Base-by-base conservation (phyloP, 2,329 filamentous ascomycete species). In the Trichoderma sp. region DNA sequence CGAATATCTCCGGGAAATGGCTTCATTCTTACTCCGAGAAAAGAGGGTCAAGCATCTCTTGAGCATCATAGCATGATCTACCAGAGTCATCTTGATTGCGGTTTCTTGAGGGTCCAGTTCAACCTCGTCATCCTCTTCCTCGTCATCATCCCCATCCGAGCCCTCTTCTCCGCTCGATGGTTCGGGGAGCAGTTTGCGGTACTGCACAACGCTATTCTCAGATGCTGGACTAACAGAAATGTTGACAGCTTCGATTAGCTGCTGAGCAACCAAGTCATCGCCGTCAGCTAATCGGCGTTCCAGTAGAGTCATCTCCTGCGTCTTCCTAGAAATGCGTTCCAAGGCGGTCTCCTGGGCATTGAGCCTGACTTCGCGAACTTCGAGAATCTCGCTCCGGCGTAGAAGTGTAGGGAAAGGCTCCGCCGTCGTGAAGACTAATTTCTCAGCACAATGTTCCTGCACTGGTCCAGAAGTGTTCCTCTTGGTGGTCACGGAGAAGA, bases 351-450 rank as follows among this genome's bases (percentile, higher is more conserved):
- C 92, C 72, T 96, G 85, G 7, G 95, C 90, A 36, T 88, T 88
- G 30, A 98, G 85, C 12, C 86, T 86, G 20, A 94, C 80, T 63
- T 91, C 90, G 20, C 91, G 88, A 1, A 88, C 85, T 7, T 88
- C 85, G 15, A 97, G 83, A 73, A 98, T 92, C 82, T 98, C 95
- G 76, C 93, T 97, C 70, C 95, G 89, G 36, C 94, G 89, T 30
- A 98, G 84, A 63, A 98, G 97, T 1, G 95, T 98, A 1, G 95
- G 96, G 83, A 98, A 98, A 0, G 91, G 82, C 76, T 98, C 95
- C 0, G 91, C 91, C 0, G 94, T 95, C 0, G 90, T 92, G 79
- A 94, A 97, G 1, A 98, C 82, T 0, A 90, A 87, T 84, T 98
- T 98, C 79, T 97, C 93, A 0, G 94, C 90, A 73, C 87, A 92